Base-by-base conservation (phyloP, 768 basidiomycete species). In the Botryobasidium botryosum region DNA sequence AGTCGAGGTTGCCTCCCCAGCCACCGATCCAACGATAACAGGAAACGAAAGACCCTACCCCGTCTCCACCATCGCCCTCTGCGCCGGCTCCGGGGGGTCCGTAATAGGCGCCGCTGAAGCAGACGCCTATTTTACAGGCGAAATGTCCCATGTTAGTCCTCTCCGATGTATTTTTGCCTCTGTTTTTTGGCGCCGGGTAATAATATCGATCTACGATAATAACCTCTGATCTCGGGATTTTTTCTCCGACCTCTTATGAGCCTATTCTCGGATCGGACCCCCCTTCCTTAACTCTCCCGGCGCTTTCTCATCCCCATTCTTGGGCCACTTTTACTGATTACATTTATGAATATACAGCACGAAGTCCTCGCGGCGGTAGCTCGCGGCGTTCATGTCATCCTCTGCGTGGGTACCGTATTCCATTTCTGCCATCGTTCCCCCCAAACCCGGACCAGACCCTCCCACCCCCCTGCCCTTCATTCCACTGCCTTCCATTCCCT, bases 101-200 rank as follows among this genome's bases (percentile, higher is more conserved):
- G 67, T 91, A 59, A 70, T 96, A 39, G 60, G 67, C 17, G 77
- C 74, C 40, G 67, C 73, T 31, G 61, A 72, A 37, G 90, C 88
- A 31, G 90, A 94, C 59, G 72, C 90, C 21, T 87, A 83, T 59
- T 68, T 90, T 54, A 96, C 92, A 2, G 92, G 92, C 6, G 88
- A 96, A 64, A 84, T 91, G 82, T 59, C 71, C 17, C 90, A 92
- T 61, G 85, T 87, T 60, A 52, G 58, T 54, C 20, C 10, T 13
- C n/a, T 45, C n/a, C 15, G 12, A 1, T 53, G 2, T 1, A 6
- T 35, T 18, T 35, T 31, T 29, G 48, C 44, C 40, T 31, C 45
- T n/a, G n/a, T n/a, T n/a, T n/a, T n/a, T n/a, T n/a, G n/a, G n/a
- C n/a, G n/a, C n/a, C n/a, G n/a, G n/a, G n/a, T n/a, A n/a, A n/a